Base-by-base conservation (phyloP, 305 asterid species). In the Fraxinus nigra region DNA sequence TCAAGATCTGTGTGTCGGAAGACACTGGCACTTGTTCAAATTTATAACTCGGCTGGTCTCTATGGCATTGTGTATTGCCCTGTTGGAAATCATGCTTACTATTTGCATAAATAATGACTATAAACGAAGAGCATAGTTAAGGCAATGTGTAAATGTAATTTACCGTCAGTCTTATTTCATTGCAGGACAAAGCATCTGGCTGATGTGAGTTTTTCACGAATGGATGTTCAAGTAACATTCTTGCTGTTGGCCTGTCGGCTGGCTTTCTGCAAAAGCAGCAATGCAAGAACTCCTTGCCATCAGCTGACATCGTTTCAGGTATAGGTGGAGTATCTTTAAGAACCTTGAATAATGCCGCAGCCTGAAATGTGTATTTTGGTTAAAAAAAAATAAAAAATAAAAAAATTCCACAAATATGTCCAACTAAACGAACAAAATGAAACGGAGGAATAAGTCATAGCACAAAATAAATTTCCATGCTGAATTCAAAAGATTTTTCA, bases 281-380 rank as follows among this genome's bases (percentile, higher is more conserved):
- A 16, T 76, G 82, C 86, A 96, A 80, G 90, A 96, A 96, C 84
- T 96, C 98, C 81, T 92, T 90, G 78, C 98, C 99, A 69, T 94
- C 98, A 34, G 91, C 92, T 61, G 99, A 94, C 83, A 96, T 78
- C 76, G 89, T 87, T 83, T 94, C 95, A 1, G 98, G 99, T 34
- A 94, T 85, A 32, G 98, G 92, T 14, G 99, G 99, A 61, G 88
- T 87, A 87, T 94, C 95, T 81, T 89, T 87, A 28, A 94, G 83
- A 67, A 89, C 97, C 89, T 89, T 94, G 90, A 93, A 94, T 86
- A 93, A 82, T 38, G 98, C 98, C 40, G 98, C 98, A 43, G 98
- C 93, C 98, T 94, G 87, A 81, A 69, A 35, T 59, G 72, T 9
- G 35, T 37, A 54, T 59, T 70, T 63, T 67, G 67, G 22, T 81